Conservation (phyloP, 2,329 filamentous ascomycete genomes). For the Paracoccidioides brasiliensis region DNA sequence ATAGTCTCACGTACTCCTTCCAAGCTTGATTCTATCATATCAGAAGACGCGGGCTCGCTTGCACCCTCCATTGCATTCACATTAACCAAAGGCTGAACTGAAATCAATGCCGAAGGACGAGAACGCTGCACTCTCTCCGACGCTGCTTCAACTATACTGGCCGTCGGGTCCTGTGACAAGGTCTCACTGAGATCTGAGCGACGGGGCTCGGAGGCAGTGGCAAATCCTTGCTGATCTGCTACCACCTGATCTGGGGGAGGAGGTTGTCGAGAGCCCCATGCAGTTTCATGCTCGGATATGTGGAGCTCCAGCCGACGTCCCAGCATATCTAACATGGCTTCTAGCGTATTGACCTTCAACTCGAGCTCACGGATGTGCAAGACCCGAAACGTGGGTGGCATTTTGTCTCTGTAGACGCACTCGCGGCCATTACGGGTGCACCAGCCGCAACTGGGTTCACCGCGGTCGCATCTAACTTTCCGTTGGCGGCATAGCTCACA, state of each 20-base stretch:
- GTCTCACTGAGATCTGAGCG: neutral
- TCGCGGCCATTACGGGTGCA: conserved; percentile 52
- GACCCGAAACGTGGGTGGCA: conserved; percentile 53
- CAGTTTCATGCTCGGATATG: conserved; percentile 1
- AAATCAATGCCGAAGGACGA: neutral
- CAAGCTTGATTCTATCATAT: neutral
- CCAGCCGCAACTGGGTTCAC: conserved; percentile 54
- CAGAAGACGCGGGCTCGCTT: neutral
- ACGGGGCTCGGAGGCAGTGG: neutral
- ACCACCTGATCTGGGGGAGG: neutral
- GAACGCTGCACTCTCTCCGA: neutral
- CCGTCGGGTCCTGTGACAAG: neutral
- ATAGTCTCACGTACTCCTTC: neutral
- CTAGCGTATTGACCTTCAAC: conserved; percentile 42
- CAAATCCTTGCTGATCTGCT: neutral
- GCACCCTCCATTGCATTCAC: neutral
- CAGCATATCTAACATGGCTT: conserved; percentile 22
- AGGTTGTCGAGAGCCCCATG: neutral
- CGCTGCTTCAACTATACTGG: neutral
- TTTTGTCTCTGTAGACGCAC: conserved; percentile 57
- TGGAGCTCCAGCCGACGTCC: conserved; percentile 1
- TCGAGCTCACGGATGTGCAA: conserved; percentile 51
- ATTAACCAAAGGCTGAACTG: conserved; percentile 2
- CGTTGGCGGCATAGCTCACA: conserved; percentile 1
- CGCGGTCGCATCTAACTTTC: conserved; percentile 27